Percentiles rank a stretch among this genome's conserved stretches.
Evolutionary conservation across 768 basidiomycete species (phyloP).

Genomic region (Galerina sulciceps): DNA sequence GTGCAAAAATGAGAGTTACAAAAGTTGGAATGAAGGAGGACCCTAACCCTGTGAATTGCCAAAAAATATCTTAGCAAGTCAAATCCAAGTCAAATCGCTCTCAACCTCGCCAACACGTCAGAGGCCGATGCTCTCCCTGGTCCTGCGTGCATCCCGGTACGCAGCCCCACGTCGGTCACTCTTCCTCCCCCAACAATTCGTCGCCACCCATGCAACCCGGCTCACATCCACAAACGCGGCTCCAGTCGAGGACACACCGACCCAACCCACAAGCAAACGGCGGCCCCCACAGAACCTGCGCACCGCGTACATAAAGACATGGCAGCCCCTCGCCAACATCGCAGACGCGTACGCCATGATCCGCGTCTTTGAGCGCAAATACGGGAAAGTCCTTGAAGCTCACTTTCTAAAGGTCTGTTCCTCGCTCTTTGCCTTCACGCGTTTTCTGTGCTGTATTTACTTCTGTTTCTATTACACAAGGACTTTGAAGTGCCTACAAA

Average conservation of each 20-base stretch:
- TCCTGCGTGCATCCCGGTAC: background rate
- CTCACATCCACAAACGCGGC: too few species aligned
- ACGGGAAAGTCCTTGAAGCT: constrained; percentile 51
- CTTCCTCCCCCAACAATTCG: background rate
- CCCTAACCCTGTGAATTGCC: constrained; percentile 11
- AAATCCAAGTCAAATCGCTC: background rate
- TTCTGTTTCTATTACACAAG: constrained; percentile 27
- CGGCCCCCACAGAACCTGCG: constrained; percentile 7
- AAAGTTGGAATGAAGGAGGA: too few species aligned
- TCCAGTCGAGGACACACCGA: background rate
- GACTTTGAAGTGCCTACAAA: constrained; percentile 48
- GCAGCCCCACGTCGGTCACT: constrained; percentile 6
- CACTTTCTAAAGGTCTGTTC: constrained; percentile 43
- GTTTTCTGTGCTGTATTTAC: background rate
- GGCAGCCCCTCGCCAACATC: constrained; percentile 45
- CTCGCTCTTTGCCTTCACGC: background rate
- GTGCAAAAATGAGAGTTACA: too few species aligned
- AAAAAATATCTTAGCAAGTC: constrained; percentile 12
- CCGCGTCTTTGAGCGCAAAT: constrained; percentile 58
- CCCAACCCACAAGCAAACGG: background rate
- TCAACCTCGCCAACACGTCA: background rate
- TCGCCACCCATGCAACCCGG: too few species aligned
- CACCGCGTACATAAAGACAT: constrained; percentile 44
- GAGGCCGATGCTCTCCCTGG: constrained; percentile 10
- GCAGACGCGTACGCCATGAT: constrained; percentile 55